Evolutionary conservation across 75 land plant species (phyloP), one percentile per base, ranked within the genome.

Genomic region (Picea glauca): DNA sequence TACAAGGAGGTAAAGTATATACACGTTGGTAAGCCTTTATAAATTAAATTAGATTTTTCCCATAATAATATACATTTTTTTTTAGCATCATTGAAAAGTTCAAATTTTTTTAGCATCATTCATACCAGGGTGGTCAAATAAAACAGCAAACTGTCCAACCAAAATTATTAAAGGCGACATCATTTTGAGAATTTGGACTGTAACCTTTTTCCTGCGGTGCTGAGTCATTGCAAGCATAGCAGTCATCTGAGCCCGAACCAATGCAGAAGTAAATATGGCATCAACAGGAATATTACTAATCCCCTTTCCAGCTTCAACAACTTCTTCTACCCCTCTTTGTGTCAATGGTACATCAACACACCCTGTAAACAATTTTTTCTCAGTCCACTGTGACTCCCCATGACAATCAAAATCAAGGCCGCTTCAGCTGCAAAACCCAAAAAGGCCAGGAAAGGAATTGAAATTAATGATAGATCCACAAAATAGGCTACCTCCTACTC

Each of bases 141-240:
- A 14, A 11, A 65, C 3, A 65, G 35, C 2, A 17, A 65, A 2
- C 15, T 13, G 68, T 38, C 68, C 68, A 65, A 32, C 32, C 14
- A 43, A 70, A 70, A 46, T 21, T 1, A 70, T 43, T 43, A 43
- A 70, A 40, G 73, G 0, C 9, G 54, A 1, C 46, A 20, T 20
- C 20, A 68, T 40, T 18, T 17, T 1, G n/a, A 57, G 59, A 74
- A 20, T 74, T 56, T 2, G 23, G 15, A 21, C 1, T 18, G 50
- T 13, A 67, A 96, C 94, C 94, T 94, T 96, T 76, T 85, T 92
- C 68, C 86, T 90, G 18, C 94, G 91, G 77, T 96, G 99, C 72
- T 96, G 97, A n/a, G 97, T 94, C 99, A 96, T 96, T 76, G 99
- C 99, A 83, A 96, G 94, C 99, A 96, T 96, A 40, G 98, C 96